phyloP scores from a whole-genome alignment of 2,329 filamentous ascomycete species.

The Chrysoporthe deuterocubensis region DNA sequence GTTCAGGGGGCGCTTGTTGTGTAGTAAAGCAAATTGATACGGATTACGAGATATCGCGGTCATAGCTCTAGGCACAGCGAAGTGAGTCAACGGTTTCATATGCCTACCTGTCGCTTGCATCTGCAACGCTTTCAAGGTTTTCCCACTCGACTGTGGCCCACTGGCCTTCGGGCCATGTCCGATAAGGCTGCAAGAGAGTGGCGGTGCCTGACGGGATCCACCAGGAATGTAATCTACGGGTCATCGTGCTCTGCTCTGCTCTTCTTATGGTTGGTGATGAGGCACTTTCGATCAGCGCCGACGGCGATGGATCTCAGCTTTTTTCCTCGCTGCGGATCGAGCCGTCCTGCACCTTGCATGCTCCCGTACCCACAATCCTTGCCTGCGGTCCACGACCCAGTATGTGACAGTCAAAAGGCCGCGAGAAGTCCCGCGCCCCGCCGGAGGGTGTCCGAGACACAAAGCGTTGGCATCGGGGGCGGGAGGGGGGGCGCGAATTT shows the following conservation, averaged over 20 bases:
- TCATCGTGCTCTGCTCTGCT: background rate
- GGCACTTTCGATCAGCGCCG: background rate
- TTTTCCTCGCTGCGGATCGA: background rate
- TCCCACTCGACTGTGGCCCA: background rate
- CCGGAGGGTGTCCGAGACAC: constrained; percentile 10
- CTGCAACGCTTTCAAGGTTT: background rate
- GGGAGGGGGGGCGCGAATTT: too few relatives aligned
- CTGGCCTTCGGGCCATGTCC: constrained; percentile 21
- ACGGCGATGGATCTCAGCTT: background rate
- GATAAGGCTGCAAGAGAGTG: constrained; percentile 20
- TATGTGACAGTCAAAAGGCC: background rate
- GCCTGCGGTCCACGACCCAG: constrained; percentile 3
- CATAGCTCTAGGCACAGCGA: background rate
- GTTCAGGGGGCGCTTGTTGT: background rate
- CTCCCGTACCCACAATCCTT: background rate
- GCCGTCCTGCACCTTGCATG: constrained; percentile 5
- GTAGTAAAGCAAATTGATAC: background rate
- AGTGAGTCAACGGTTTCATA: background rate
- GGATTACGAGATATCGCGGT: background rate
- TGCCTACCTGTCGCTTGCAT: background rate
- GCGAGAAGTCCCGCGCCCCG: constrained; percentile 6
- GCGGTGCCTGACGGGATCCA: constrained; percentile 14
- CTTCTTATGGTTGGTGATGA: background rate
- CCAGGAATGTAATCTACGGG: background rate
- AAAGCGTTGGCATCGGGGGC: too few relatives aligned